Evolutionary conservation across 306 rosid species (phyloP), one percentile per base, ranked within the genome.

Genomic region (Benincasa hispida): DNA sequence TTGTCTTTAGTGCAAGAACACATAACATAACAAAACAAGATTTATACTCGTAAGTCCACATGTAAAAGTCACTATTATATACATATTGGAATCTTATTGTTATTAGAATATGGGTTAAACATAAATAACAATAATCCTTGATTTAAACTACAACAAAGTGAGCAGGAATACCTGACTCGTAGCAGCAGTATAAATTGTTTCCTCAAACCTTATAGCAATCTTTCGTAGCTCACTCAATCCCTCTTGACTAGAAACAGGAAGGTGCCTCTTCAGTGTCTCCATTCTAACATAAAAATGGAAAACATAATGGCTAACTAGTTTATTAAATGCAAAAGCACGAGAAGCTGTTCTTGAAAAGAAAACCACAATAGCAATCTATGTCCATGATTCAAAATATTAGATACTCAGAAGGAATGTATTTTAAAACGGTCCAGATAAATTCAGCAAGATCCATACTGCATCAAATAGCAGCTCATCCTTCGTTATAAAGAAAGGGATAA

Each of bases 131-230:
- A 5, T 13, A 42, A 5, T 13, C 30, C 35, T 41, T 42, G 55
- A 42, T 11, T 48, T 42, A 22, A 42, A 42, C 35, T 22, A 68
- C 13, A 48, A 68, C 13, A 48, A 32, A 76, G 74, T 19, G 54
- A 22, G 30, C 55, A 72, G 45, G 50, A 77, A 22, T 83, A 93
- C 97, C 94, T 90, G 90, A 80, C 76, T 88, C 39, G 85, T 82
- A 51, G 97, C 89, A 57, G 84, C 87, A 58, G 72, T 14, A 80
- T 79, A 88, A 81, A 90, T 84, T 82, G 88, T 88, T 47, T 93
- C 97, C 85, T 93, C 94, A 80, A 93, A 90, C 83, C 92, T 91
- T 72, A 80, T 82, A 77, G 96, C 96, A 74, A 91, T 89, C 78
- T 83, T 85, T 67, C 14, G 75, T 45, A 93, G 90, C 81, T 88